Evolutionary conservation across 108 stramenopile species (phyloP), one percentile per base, ranked within the genome.

Genomic region (Skeletonema tropicum): DNA sequence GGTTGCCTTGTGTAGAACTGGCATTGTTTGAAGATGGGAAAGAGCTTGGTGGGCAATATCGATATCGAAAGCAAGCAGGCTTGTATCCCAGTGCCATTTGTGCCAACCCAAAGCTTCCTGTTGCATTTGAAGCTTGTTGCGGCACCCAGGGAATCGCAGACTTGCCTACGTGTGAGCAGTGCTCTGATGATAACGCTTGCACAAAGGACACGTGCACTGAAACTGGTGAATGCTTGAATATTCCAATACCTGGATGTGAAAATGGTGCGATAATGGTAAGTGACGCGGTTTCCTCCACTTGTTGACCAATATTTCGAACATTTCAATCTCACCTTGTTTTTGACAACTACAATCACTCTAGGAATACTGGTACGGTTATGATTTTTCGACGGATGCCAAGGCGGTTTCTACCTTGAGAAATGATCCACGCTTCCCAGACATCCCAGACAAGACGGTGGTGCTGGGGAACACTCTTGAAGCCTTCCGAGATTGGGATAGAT

Each of bases 21-120:
- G 77, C 71, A n/a, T 90, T 90, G 59, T 88, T 73, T 41, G 62
- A 60, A n/a, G 76, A 88, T 64, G 87, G 86, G 6, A 77, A 83
- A 61, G 83, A 71, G 35, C 74, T 89, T 71, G 61, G 71, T 57
- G 42, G 5, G 65, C 58, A 46, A 72, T 71, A 35, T 70, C 73
- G 38, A 39, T n/a, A n/a, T n/a, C n/a, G n/a, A 38, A 39, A 11
- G 38, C 33, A 39, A 11, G 6, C 38, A 66, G 69, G 32, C 60
- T 11, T 52, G 65, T 10, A 38, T 32, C 2, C 3, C 4, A 33
- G 33, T 39, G 38, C 38, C 11, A 8, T 39, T 5, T 82, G 81
- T 67, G 81, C 81, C 17, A 82, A 82, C 30, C 81, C 81, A 1
- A 63, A 73, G 3, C 68, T 77, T 9, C 76, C 76, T 41, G 57